Evolutionary conservation across 306 rosid species (phyloP), one percentile per base, ranked within the genome.

Genomic region (Cicer cuneatum): DNA sequence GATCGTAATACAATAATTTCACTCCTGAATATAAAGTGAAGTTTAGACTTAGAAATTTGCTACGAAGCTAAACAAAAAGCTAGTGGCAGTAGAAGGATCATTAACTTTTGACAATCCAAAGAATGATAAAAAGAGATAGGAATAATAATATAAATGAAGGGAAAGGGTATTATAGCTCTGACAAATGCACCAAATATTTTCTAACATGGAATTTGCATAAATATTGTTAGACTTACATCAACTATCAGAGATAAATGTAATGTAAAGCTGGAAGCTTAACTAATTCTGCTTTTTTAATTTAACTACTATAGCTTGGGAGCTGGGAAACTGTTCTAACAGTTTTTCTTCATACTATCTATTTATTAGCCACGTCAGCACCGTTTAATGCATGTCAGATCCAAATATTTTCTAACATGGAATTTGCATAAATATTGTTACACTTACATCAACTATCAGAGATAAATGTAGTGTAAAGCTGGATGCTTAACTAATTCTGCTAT

Each of bases 1-100:
- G 97, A 83, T 58, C 89, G 85, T 46, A 92, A 77, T 21, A 76
- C 46, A 79, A 86, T 82, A 37, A 88, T 81, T 83, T 92, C 95
- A 16, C 85, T 81, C 92, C 99, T 94, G 77, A 67, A 78, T 45
- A 53, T 13, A 49, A 7, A 45, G 5, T 71, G 49, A 61, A 61
- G 9, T 51, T 52, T 18, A 78, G 19, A 66, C 7, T 52, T 40
- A 35, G 49, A 18, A 33, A 43, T 10, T 12, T 37, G 38, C 56
- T 16, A 56, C 62, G 4, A 48, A 62, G 29, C 35, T 10, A 54
- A 61, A 53, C 7, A 18, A 35, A 47, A 35, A 71, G 64, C 66
- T 66, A 2, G 42, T 5, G 66, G n/a, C 12, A 45, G 41, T n/a
- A 58, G 16, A 68, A 35, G 12, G 40, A 77, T 40, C 19, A 38